These are phyloP conservation scores for Heterobasidion occidentale DNA, from an alignment of 1,284 basidiomycete species.

Conservation along the genomic window DNA sequence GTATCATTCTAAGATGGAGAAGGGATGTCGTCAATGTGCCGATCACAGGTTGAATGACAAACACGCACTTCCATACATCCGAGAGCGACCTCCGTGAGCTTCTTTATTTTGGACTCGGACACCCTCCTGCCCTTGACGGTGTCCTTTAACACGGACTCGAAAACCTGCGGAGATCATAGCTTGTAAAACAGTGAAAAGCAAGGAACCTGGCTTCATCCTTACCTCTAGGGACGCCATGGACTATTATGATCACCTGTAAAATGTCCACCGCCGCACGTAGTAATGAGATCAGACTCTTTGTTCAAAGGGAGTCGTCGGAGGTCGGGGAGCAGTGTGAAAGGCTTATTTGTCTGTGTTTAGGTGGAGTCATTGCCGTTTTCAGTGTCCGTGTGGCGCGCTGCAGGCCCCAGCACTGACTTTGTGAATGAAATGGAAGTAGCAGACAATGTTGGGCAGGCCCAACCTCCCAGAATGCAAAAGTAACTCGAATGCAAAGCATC, in stretches of 20 bases:
- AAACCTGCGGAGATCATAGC: constrained; percentile 21
- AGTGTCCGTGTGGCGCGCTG: background rate
- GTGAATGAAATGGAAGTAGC: no score
- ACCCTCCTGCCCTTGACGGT: constrained; percentile 75
- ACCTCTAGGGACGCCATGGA: constrained; percentile 7
- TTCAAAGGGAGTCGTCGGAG: no score
- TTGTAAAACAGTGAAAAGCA: background rate
- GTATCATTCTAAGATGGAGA: constrained; percentile 60
- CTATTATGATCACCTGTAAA: background rate
- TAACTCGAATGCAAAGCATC: no score
- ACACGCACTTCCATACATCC: constrained; percentile 58
- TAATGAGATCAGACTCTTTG: no score
- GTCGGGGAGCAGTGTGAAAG: no score
- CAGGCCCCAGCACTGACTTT: no score
- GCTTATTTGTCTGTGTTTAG: no score
- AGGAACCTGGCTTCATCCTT: background rate
- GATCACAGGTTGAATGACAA: background rate
- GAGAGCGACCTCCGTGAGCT: constrained; percentile 66
- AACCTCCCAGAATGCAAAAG: no score
- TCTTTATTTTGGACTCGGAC: constrained; percentile 77
- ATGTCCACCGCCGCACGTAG: no score
- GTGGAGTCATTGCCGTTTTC: background rate
- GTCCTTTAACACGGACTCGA: constrained; percentile 72
- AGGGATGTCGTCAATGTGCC: background rate
- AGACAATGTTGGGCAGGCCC: no score